Conservation (phyloP, 345 rosid genomes). For the Chamaenerion angustifolium region DNA sequence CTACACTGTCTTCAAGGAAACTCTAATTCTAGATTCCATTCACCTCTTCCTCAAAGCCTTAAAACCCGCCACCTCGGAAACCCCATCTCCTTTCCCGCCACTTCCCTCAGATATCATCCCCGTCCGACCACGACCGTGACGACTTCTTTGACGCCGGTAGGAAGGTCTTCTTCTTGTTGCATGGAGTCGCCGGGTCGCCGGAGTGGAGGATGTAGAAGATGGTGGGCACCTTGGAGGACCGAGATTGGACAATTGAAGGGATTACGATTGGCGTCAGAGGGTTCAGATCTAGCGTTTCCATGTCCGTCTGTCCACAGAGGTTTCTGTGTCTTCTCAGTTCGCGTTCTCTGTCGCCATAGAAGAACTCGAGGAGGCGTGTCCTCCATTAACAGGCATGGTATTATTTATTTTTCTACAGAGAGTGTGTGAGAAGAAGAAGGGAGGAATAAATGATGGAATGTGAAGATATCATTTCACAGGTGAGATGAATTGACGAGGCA, state of each 20-base stretch:
- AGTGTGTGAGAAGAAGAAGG: too few species aligned
- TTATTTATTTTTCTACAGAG: conserved; percentile 8
- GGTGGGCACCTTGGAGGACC: conserved; percentile 33
- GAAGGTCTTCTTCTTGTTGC: not conserved
- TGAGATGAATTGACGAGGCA: too few species aligned
- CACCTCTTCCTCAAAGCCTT: too few species aligned
- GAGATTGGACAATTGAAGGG: conserved; percentile 2
- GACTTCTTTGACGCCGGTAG: not conserved
- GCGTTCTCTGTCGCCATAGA: conserved; percentile 28
- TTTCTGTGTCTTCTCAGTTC: conserved; percentile 38
- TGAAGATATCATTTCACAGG: not conserved
- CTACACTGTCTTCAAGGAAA: too few species aligned
- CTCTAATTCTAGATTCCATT: too few species aligned
- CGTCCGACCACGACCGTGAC: too few species aligned
- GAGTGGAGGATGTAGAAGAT: conserved; percentile 19
- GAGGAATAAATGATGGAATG: not conserved
- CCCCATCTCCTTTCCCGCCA: too few species aligned
- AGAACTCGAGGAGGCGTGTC: conserved; percentile 5
- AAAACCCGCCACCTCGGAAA: too few species aligned
- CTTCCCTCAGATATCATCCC: too few species aligned
- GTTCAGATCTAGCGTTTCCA: conserved; percentile 24
- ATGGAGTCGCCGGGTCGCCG: not conserved
- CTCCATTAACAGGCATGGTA: conserved; percentile 42
- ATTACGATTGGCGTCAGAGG: conserved; percentile 5
- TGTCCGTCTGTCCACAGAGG: conserved; percentile 15